Base-by-base conservation (phyloP, 2,329 filamentous ascomycete genomes). In the Paramyrothecium roridum region DNA sequence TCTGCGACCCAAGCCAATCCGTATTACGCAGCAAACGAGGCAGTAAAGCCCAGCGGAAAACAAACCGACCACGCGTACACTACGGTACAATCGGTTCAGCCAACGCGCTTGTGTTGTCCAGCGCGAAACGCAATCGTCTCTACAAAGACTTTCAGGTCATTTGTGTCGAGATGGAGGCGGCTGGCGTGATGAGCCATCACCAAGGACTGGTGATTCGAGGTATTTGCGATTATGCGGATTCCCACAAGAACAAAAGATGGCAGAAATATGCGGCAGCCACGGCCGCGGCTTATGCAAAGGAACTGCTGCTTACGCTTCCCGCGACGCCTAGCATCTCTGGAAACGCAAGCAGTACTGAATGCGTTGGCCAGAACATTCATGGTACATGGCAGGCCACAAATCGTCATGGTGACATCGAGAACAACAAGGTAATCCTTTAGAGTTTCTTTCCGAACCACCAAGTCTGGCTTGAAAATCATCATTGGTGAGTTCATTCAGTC, bases 181-280 rank as follows among this genome's bases (percentile, higher is more conserved):
- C 61, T 17, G 60, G 63, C 11, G 45, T 63, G 53, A 59, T 59
- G 53, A 50, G 53, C 19, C 22, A 60, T 20, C 48, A 55, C 26
- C 58, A 56, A n/a, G 65, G 61, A 40, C 57, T 68, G 11, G 60
- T 65, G 22, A 61, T 69, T 49, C 60, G 63, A 2, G 67, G 67
- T 22, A 64, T 70, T 50, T 65, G 59, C 53, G 64, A 70, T 52
- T 70, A 69, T 48, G 56, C 65, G 13, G 67, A 69, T 50, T 61
- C 57, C 12, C 56, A 64, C 45, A 65, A 66, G 50, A 62, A 61
- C 49, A 59, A 63, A n/a, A 43, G 37, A 12, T 65, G 59, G 62
- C 59, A 62, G 43, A 21, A 51, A 33, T 63, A 64, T 58, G 52
- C 61, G 16, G 57, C 62, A 23, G 57, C 59, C 16, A 61, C 56